phyloP scores from a whole-genome alignment of 768 basidiomycete species.

The Thelephora aurantiotincta region DNA sequence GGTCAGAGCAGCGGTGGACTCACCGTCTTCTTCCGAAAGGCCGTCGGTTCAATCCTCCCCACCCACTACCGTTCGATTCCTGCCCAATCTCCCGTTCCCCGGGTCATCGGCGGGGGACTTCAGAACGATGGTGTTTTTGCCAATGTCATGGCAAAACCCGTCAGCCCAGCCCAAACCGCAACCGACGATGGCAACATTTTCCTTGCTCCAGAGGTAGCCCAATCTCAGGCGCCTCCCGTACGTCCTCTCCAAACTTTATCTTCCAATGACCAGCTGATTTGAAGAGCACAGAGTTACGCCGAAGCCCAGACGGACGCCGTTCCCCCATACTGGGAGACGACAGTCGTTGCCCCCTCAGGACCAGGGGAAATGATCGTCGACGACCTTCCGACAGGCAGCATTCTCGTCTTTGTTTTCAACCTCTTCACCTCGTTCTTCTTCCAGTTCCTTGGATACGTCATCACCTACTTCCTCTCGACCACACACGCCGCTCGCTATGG shows the following conservation, averaged over 20 bases:
- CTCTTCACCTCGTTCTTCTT: conserved; percentile 87
- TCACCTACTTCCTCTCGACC: conserved; percentile 86
- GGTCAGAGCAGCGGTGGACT: not conserved
- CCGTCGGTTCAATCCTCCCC: conserved; percentile 48
- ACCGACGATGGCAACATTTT: conserved; percentile 41
- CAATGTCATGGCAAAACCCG: conserved; percentile 86
- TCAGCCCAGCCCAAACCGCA: conserved; percentile 24
- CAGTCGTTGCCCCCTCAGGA: conserved; percentile 66
- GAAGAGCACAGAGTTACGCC: conserved; percentile 54
- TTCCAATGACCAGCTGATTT: not conserved
- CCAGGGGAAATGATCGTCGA: conserved; percentile 74
- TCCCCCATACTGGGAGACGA: conserved; percentile 95
- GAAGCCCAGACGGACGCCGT: conserved; percentile 82
- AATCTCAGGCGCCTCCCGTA: conserved; percentile 80
- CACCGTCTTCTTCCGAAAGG: conserved; percentile 33
- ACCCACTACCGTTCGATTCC: conserved; percentile 46
- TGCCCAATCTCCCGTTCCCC: conserved; percentile 17
- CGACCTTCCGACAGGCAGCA: conserved; percentile 74
- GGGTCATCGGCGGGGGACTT: conserved; percentile 43
- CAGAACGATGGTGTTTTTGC: conserved; percentile 94
- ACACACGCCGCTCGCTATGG: conserved; percentile 92
- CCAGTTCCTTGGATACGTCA: conserved; percentile 87
- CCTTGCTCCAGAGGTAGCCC: conserved; percentile 66
- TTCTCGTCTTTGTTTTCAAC: conserved; percentile 62
- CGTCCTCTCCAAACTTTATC: conserved; percentile 17